Evolutionary conservation across 495 filamentous ascomycete species (phyloP), one percentile per base, ranked within the genome.

Genomic region (Penicillium nucicola): DNA sequence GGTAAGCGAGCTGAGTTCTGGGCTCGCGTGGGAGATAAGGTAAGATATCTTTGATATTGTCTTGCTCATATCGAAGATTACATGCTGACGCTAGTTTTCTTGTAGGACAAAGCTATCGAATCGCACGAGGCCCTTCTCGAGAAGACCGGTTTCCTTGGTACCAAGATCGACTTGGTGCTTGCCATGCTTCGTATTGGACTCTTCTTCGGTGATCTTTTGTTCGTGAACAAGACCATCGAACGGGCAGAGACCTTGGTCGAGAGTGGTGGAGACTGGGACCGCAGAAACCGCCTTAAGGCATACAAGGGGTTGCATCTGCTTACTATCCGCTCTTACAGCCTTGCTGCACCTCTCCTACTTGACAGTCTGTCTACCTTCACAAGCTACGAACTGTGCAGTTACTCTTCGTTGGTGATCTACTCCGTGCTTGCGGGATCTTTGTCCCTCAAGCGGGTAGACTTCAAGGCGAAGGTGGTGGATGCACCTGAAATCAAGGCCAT

Each of bases 341-440:
- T 89, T 42, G 92, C 90, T 23, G 93, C 95, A 5, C 95, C 95
- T 36, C 79, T 97, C 6, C 86, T 98, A 22, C 89, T 98, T 46
- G 93, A 98, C 75, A 92, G 88, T 64, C 75, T 98, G 51, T 96
- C 92, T 19, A 98, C 93, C n/a, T 98, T 98, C 69, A 98, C 93
- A 41, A 95, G 89, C 61, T 96, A 95, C 74, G 93, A 98, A 70
- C 81, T 98, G 28, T 98, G 93, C 83, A 89, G 83, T 52, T 98
- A 98, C 76, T 92, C 89, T 37, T 84, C 84, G 22, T 81, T 98
- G 18, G 93, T 98, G 34, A 83, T 98, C 50, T 98, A 97, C 77
- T 87, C 95, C 1, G 90, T 97, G 35, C 84, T 98, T 38, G 91
- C 93, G 32, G 93, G 93, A 47, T 93, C 92, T 4, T 82, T 97